Evolutionary conservation across 495 filamentous ascomycete genomes (phyloP).

Genomic region (Lasiosphaeris hirsuta): DNA sequence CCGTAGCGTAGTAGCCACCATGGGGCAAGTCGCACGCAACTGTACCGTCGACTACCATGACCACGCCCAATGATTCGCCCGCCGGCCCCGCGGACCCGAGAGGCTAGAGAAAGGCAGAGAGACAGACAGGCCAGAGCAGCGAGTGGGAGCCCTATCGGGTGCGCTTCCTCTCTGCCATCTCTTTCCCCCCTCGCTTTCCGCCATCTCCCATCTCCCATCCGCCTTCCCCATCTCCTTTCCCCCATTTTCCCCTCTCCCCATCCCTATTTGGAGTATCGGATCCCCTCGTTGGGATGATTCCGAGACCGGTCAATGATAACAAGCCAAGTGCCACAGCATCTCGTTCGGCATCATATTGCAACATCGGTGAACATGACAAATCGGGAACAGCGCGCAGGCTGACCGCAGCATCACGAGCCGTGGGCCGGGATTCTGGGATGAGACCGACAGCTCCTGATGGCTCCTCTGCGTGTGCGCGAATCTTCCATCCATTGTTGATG

Average conservation of each 20-base stretch:
- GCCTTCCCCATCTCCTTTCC: background rate
- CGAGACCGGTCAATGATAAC: conserved; percentile 7
- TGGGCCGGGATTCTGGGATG: background rate
- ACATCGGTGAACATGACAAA: conserved; percentile 1
- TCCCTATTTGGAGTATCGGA: too few species aligned
- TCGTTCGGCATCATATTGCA: background rate
- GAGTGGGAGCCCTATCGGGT: too few species aligned
- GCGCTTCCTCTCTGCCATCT: too few species aligned
- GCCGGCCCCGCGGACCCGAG: too few species aligned
- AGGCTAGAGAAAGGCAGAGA: too few species aligned
- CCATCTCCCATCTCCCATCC: too few species aligned
- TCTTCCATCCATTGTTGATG: background rate
- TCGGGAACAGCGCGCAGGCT: background rate
- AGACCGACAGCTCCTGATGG: background rate
- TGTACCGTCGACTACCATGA: too few species aligned
- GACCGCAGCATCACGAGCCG: background rate
- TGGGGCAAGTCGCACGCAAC: too few species aligned
- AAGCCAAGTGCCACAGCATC: background rate
- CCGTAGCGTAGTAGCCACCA: too few species aligned
- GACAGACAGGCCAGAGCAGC: too few species aligned
- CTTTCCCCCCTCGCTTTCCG: too few species aligned
- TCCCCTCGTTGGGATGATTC: background rate
- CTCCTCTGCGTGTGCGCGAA: background rate
- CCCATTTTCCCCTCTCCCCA: background rate
- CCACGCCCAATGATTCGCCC: too few species aligned